These are phyloP conservation scores for Epichloe uncinata DNA, from an alignment of 2,329 filamentous ascomycete species.

Conservation along the genomic window DNA sequence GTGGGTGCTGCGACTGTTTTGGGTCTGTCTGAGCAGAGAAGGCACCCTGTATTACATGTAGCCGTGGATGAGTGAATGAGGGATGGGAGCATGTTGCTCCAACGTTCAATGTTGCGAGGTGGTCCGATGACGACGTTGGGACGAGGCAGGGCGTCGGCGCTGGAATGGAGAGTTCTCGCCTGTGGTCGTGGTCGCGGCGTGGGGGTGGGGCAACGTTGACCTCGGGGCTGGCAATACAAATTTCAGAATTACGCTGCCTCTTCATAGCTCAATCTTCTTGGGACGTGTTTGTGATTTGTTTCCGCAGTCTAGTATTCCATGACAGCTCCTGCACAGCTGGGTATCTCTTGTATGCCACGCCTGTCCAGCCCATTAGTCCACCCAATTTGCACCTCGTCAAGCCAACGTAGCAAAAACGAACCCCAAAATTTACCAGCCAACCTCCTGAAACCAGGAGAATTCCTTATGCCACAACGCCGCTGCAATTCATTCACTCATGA, in stretches of 20 bases:
- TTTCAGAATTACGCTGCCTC: not conserved
- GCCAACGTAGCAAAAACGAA: not conserved
- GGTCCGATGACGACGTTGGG: conserved; percentile 20
- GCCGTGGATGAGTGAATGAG: no score
- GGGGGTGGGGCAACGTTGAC: no score
- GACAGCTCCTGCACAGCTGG: conserved; percentile 5
- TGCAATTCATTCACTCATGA: conserved; percentile 1
- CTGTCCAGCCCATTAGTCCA: not conserved
- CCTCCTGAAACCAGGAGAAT: not conserved
- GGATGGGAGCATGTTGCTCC: no score
- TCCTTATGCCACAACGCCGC: conserved; percentile 1
- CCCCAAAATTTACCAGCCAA: not conserved
- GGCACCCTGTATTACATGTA: not conserved
- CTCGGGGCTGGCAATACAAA: no score
- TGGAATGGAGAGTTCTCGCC: no score
- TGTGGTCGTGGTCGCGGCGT: not conserved
- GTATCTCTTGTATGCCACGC: conserved; percentile 5
- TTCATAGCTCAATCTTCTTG: not conserved
- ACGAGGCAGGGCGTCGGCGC: conserved; percentile 1
- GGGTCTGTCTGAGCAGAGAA: not conserved
- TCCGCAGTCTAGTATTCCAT: not conserved
- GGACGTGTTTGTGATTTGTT: no score
- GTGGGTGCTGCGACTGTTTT: not conserved
- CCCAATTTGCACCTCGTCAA: not conserved
- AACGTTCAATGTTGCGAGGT: conserved; percentile 2